Evolutionary conservation across 2,329 filamentous ascomycete genomes (phyloP).

Genomic region (Diaporthe vexans): DNA sequence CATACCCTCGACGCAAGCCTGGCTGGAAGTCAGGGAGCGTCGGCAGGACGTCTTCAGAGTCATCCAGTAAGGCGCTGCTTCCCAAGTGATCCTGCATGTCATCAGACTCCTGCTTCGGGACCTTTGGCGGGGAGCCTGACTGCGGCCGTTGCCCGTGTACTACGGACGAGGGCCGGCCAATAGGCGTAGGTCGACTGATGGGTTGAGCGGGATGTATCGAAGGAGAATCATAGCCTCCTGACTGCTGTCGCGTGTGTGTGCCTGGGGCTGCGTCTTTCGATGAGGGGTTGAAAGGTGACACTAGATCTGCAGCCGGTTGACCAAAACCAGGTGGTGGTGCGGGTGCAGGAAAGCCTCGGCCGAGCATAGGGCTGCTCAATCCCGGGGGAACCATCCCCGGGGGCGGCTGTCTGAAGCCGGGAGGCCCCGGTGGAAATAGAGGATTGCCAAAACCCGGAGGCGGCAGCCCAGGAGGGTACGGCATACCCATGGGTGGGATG

Average conservation of each 20-base stretch:
- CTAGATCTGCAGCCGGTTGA: slow-evolving; percentile 57
- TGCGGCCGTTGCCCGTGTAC: slow-evolving; percentile 63
- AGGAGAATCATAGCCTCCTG: slow-evolving; percentile 75
- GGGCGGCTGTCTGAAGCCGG: slow-evolving; percentile 60
- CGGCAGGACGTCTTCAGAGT: slow-evolving; percentile 70
- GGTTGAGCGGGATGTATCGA: slow-evolving; percentile 73
- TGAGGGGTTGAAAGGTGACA: slow-evolving; percentile 54
- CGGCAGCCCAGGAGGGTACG: slow-evolving; percentile 61
- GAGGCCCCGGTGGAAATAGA: slow-evolving; percentile 57
- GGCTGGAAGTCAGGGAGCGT: slow-evolving; percentile 39
- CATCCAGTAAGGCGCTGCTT: slow-evolving; percentile 88
- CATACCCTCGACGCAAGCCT: slow-evolving; percentile 59
- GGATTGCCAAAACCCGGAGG: slow-evolving; percentile 68
- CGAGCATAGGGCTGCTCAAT: slow-evolving; percentile 58
- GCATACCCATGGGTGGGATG: slow-evolving; percentile 70
- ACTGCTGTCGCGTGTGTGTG: slow-evolving; percentile 82
- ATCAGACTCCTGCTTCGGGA: slow-evolving; percentile 72
- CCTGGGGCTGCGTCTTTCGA: slow-evolving; percentile 57
- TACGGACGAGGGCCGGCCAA: slow-evolving; percentile 86
- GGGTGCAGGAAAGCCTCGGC: slow-evolving; percentile 60
- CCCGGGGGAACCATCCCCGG: slow-evolving; percentile 67
- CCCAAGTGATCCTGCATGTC: slow-evolving; percentile 85
- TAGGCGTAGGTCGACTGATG: slow-evolving; percentile 86
- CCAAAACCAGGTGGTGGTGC: slow-evolving; percentile 69
- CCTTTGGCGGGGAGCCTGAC: slow-evolving; percentile 45